Base-by-base conservation (phyloP, 2,329 filamentous ascomycete genomes). In the Colletotrichum truncatum region DNA sequence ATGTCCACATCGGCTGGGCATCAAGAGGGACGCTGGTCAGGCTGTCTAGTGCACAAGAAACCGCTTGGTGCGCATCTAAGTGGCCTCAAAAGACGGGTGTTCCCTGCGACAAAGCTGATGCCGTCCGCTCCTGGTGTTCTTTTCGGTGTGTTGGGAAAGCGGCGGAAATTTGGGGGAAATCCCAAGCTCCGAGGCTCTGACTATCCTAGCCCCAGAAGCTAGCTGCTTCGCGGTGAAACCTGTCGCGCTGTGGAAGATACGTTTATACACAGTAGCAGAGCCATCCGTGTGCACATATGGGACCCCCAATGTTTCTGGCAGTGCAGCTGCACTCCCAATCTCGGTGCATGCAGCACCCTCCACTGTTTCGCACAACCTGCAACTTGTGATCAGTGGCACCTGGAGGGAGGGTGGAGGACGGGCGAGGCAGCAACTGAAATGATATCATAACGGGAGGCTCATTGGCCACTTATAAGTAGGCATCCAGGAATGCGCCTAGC, bases 361-460 rank as follows among this genome's bases (percentile, higher is more conserved):
- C 23, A 26, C 30, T 36, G 32, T 21, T n/a, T 23, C 23, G 51
- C 45, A 39, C 49, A 25, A 38, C 30, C 30, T 52, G 25, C 11
- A 6, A 38, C 25, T 28, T 53, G 34, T 53, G 51, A 39, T 34
- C 9, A 39, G 51, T 30, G 34, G 39, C 41, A 16, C 6, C 23
- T 14, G 41, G 7, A 43, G 18, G 14, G n/a, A 30, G 30, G 38
- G 16, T 38, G 46, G 36, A 52, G 48, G 41, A 11, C 23, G 18
- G 41, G 21, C 32, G 59, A 63, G 36, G 59, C 52, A 57, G 59
- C 34, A 12, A 12, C n/a, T 36, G 16, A 30, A 43, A 64, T 64
- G 60, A 64, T 55, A 46, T 64, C 60, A 64, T 64, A 30, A 21
- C 21, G 16, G 32, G 41, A 51, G 54, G 21, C 54, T 23, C 32